Base-by-base conservation (phyloP, 2,329 filamentous ascomycete species). In the Reticulascus tulasneorum region DNA sequence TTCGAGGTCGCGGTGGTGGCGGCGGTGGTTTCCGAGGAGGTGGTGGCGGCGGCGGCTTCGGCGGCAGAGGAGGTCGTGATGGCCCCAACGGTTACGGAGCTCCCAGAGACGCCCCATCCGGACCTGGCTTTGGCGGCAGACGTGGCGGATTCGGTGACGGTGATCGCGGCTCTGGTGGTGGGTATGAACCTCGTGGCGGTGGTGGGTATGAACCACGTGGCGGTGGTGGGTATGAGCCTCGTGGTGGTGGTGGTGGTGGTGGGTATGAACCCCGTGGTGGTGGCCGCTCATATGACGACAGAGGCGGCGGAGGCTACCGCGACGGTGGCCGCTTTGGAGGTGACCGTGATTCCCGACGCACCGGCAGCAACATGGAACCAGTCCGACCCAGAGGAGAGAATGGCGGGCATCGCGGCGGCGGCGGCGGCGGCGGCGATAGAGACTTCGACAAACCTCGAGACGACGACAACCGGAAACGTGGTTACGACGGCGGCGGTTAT, bases 281-380 rank as follows among this genome's bases (percentile, higher is more conserved):
- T 10, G 38, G 34, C 21, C 55, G 59, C n/a, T 29, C 33, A 39
- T 48, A 44, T 42, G 54, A 54, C 38, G 39, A 42, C 20, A 28
- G 52, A 25, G 47, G 73, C 46, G 70, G 77, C 47, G 73, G 77
- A 50, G 64, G 64, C 44, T 58, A 49, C 38, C 46, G 53, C 13
- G 55, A 53, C 17, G 39, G 40, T 23, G 54, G 57, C 38, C 55
- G 56, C 7, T 35, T 23, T 36, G 56, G 59, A 22, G 46, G 48
- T 29, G 59, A 57, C 30, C 50, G 55, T 29, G 55, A 58, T 19
- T 52, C 52, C 41, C 71, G 75, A 39, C 65, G 68, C 27, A 83
- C 79, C 38, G 86, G 86, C 47, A 86, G 86, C 66, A 93, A 94
- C 64, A 84, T 84, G 62, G 88, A 94, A 59, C 87, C 86, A 44